These are phyloP conservation scores for Sporothrix pseudoabietina DNA, from an alignment of 2,329 filamentous ascomycete species.

Conservation along the genomic window DNA sequence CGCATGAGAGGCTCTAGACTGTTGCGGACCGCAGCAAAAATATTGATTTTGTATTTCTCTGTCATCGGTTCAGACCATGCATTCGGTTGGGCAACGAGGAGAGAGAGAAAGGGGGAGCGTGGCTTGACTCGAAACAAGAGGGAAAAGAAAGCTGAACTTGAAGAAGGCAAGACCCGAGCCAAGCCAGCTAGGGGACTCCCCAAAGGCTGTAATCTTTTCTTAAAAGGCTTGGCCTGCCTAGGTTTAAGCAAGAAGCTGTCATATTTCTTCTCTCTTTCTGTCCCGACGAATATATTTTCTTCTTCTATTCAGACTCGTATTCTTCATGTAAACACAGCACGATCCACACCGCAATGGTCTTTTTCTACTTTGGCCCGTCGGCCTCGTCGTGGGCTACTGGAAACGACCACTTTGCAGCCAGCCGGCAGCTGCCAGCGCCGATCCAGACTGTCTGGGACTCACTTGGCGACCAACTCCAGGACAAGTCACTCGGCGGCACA, in stretches of 20 bases:
- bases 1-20: not conserved
- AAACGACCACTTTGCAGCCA: conserved; percentile 22
- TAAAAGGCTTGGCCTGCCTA: conserved; percentile 9
- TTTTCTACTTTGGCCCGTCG: conserved; percentile 27
- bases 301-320: not conserved
- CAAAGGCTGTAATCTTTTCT: not conserved
- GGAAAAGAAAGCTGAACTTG: not conserved
- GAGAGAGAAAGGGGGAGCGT: not conserved
- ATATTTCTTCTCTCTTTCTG: not conserved
- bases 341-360: conserved; percentile 23
- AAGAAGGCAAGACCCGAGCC: not conserved
- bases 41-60: not conserved
- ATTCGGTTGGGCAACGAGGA: not conserved
- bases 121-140: conserved; percentile 11
- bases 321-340: not conserved
- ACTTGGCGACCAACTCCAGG: not conserved
- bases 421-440: conserved; percentile 19
- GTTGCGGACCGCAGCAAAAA: not conserved
- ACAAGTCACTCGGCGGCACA: conserved; percentile 3
- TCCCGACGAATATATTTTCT: no score
- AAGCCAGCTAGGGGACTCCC: not conserved
- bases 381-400: conserved; percentile 28
- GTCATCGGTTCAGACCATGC: not conserved
- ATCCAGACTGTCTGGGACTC: conserved; percentile 26
- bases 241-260: not conserved